Percentiles rank a stretch among this genome's conserved stretches.
phyloP scores from a whole-genome alignment of 768 basidiomycete species.

The Boletus tomentosulus region DNA sequence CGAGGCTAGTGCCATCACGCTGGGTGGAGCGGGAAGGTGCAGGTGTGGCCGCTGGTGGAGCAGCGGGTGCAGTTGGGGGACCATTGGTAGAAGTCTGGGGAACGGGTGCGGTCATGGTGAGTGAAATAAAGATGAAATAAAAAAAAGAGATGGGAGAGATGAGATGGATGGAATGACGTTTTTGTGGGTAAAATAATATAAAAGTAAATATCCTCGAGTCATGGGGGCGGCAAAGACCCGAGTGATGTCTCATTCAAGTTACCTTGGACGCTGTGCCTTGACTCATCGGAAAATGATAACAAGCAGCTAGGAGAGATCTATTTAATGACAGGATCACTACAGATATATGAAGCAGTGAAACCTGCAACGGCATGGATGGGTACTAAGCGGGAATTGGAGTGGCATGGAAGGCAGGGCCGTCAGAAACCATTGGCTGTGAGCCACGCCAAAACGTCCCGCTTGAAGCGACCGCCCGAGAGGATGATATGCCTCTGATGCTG shows the following conservation, averaged over 20 bases:
- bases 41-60: neutral
- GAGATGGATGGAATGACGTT: neutral
- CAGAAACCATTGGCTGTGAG: constrained; percentile 63
- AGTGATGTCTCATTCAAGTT: neutral
- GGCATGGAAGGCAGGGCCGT: constrained; percentile 3
- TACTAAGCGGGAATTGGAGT: constrained; percentile 8
- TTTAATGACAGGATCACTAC: constrained; percentile 11
- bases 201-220: no score
- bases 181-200: neutral
- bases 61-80: no score
- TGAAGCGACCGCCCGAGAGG: constrained; percentile 63
- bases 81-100: constrained; percentile 7
- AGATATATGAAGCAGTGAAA: constrained; percentile 5
- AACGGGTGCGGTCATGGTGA: constrained; percentile 1
- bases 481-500: constrained; percentile 49
- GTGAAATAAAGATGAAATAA: neutral
- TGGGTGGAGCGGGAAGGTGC: constrained; percentile 50
- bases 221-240: neutral
- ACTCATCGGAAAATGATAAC: neutral
- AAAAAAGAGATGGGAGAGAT: no score
- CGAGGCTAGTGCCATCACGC: constrained; percentile 55
- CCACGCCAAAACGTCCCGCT: constrained; percentile 57
- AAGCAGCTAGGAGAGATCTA: constrained; percentile 5
- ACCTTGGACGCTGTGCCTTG: neutral
- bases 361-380: constrained; percentile 1